A percentile compares a stretch with the other conserved stretches of the same genome.
phyloP scores from a whole-genome alignment of 2,329 filamentous ascomycete genomes.

The Colletotrichum musae region DNA sequence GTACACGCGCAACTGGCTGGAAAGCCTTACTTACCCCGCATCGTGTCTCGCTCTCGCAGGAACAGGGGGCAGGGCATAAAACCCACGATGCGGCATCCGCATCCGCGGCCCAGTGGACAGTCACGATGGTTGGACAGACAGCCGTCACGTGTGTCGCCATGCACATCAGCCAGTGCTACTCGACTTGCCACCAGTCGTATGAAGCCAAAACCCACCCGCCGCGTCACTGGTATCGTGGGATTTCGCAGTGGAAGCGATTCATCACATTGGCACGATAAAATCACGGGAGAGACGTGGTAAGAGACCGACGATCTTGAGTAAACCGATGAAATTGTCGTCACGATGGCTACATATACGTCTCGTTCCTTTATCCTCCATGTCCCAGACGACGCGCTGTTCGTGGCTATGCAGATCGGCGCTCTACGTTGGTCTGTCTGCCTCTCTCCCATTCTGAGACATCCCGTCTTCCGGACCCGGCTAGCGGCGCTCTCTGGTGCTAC shows the following conservation, averaged over 20 bases:
- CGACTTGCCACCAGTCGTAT: neutral
- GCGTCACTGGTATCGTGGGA: neutral
- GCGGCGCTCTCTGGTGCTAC: neutral
- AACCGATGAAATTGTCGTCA: no score
- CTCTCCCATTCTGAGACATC: constrained; percentile 1
- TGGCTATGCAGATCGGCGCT: neutral
- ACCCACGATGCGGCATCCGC: neutral
- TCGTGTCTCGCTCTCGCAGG: neutral
- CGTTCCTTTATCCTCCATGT: no score
- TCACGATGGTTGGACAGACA: constrained; percentile 10
- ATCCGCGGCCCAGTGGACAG: neutral
- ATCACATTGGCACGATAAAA: no score
- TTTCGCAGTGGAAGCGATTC: no score
- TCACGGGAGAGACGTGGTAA: no score
- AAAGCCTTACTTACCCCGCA: neutral
- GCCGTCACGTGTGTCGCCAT: constrained; percentile 13
- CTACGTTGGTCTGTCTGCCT: neutral
- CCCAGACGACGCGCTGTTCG: no score
- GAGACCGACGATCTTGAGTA: no score
- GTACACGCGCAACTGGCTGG: neutral
- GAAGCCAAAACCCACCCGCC: neutral
- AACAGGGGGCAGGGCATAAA: neutral
- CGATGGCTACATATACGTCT: no score
- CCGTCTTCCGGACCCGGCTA: constrained; percentile 8
- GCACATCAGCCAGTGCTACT: neutral